These are phyloP conservation scores for Dactylellina sp. DNA, from an alignment of 2,329 filamentous ascomycete genomes.

Conservation along the genomic window DNA sequence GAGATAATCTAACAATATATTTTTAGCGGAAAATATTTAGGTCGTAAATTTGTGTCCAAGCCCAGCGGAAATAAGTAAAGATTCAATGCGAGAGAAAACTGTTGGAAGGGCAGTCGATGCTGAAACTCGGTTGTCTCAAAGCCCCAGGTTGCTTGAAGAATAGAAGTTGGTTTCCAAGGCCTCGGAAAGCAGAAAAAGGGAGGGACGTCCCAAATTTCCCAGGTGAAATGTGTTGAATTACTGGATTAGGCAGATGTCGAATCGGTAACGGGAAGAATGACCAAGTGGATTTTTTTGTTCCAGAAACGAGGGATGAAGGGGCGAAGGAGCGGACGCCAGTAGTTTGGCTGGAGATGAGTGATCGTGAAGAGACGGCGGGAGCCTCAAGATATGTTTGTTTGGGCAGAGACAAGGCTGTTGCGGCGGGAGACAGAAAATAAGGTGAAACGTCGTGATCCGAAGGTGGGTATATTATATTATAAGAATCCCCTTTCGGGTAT, in stretches of 20 bases:
- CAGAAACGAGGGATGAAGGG: conserved; percentile 12
- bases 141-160: background rate
- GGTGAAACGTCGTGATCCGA: conserved; percentile 11
- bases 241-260: conserved; percentile 55
- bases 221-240: conserved; percentile 55
- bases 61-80: conserved; percentile 9
- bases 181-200: conserved; percentile 22
- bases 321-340: conserved; percentile 53
- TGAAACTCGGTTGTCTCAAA: conserved; percentile 56
- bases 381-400: too few relatives aligned
- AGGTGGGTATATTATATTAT: conserved; percentile 14
- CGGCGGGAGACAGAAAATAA: conserved; percentile 10
- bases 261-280: conserved; percentile 51
- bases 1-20: background rate
- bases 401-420: conserved; percentile 3
- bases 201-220: conserved; percentile 28
- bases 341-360: conserved; percentile 23
- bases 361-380: conserved; percentile 14
- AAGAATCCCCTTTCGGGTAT: conserved; percentile 39
- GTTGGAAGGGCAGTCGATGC: conserved; percentile 1
- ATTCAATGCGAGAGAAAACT: conserved; percentile 16
- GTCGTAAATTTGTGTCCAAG: too few relatives aligned
- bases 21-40: conserved; percentile 18
- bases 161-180: conserved; percentile 6
- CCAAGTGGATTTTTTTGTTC: conserved; percentile 13